Conservation (phyloP, 441 rosid genomes). For the Daphne laureola region DNA sequence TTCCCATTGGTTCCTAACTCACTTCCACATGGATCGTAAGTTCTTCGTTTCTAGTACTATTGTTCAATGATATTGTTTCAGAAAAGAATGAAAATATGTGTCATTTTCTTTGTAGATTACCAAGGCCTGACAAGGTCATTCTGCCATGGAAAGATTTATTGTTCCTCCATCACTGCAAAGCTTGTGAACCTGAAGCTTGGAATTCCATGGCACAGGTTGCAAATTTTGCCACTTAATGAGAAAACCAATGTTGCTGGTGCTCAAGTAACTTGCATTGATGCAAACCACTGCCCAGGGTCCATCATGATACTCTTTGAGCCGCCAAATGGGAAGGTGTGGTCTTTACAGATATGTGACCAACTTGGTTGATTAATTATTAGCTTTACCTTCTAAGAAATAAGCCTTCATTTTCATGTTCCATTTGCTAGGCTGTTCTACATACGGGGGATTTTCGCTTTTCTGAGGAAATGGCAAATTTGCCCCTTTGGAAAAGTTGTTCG, state of each 20-base stretch:
- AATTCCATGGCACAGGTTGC: constrained; percentile 70
- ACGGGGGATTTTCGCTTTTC: constrained; percentile 90
- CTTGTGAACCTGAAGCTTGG: constrained; percentile 84
- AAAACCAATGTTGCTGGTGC: constrained; percentile 54
- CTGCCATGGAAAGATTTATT: constrained; percentile 82
- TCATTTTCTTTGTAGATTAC: constrained; percentile 56
- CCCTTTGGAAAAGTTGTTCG: constrained; percentile 28
- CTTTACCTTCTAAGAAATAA: constrained; percentile 7
- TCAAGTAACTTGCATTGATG: constrained; percentile 78
- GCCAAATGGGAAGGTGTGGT: constrained; percentile 79
- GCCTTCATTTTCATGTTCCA: constrained; percentile 11
- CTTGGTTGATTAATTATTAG: constrained; percentile 4
- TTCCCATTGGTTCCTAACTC: constrained; percentile 95
- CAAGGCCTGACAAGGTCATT: constrained; percentile 91
- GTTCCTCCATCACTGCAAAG: constrained; percentile 79
- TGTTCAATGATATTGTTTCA: not conserved
- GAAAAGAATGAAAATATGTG: not conserved
- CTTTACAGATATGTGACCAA: constrained; percentile 11
- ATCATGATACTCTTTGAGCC: constrained; percentile 81
- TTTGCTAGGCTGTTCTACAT: constrained; percentile 64
- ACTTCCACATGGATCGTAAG: constrained; percentile 97
- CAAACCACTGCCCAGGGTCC: constrained; percentile 96
- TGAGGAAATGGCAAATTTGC: constrained; percentile 43
- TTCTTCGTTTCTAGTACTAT: constrained; percentile 17
- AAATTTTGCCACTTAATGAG: constrained; percentile 67